Evolutionary conservation across 495 filamentous ascomycete species (phyloP).

Genomic region (Hypoxylon subgilvum): DNA sequence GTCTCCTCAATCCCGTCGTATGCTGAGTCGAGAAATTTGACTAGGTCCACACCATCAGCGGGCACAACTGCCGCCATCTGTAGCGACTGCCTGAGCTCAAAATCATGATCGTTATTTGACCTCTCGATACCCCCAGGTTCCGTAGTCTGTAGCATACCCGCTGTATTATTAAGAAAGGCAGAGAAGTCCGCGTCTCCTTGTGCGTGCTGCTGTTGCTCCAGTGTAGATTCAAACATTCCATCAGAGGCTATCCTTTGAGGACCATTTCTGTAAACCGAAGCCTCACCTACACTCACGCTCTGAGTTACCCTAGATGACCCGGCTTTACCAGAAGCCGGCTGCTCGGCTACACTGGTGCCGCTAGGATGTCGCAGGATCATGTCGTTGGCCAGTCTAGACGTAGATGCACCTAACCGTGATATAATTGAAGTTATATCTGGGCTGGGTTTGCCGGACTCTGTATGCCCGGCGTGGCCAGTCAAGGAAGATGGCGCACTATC

Average conservation of each 20-base stretch:
- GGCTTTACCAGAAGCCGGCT: slow-evolving; percentile 27
- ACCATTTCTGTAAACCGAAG: slow-evolving; percentile 1
- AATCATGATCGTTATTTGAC: background rate
- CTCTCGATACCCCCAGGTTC: slow-evolving; percentile 28
- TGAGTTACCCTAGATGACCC: slow-evolving; percentile 20
- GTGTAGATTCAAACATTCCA: slow-evolving; percentile 26
- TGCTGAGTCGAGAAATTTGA: slow-evolving; percentile 44
- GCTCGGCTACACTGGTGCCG: background rate
- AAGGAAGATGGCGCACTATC: slow-evolving; percentile 3
- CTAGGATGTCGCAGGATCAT: slow-evolving; percentile 10
- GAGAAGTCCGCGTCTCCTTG: slow-evolving; percentile 52
- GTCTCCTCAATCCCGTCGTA: slow-evolving; percentile 36
- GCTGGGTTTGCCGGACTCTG: background rate
- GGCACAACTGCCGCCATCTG: slow-evolving; percentile 1
- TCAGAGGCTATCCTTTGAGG: slow-evolving; percentile 2
- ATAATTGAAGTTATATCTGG: slow-evolving; percentile 5
- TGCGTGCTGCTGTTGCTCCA: slow-evolving; percentile 41
- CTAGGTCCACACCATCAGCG: slow-evolving; percentile 54
- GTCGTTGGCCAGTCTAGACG: slow-evolving; percentile 20
- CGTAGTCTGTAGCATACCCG: slow-evolving; percentile 32
- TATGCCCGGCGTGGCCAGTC: background rate
- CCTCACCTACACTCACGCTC: slow-evolving; percentile 2
- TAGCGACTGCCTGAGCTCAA: background rate
- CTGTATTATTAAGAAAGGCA: slow-evolving; percentile 51
- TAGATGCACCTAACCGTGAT: slow-evolving; percentile 29